Conservation (phyloP, 1,284 basidiomycete species). For the Meripilus lineatus region DNA sequence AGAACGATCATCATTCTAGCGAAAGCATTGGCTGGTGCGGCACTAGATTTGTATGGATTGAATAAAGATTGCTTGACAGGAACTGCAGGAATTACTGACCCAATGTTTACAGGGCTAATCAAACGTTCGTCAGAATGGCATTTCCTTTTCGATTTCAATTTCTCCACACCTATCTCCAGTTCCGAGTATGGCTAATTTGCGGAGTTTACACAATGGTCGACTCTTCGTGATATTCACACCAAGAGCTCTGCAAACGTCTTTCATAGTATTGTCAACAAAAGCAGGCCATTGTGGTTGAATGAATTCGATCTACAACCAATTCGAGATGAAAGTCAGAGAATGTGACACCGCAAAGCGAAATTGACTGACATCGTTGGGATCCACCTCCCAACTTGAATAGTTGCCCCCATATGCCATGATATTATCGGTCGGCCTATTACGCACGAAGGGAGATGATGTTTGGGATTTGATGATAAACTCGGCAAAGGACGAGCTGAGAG, state of each 20-base stretch:
- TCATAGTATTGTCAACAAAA: neutral
- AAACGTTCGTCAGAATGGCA: neutral
- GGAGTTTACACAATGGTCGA: neutral
- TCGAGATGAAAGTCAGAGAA: neutral
- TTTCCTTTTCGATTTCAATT: neutral
- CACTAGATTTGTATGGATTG: neutral
- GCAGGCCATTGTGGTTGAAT: neutral
- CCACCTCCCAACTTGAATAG: neutral
- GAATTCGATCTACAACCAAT: neutral
- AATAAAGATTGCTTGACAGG: neutral
- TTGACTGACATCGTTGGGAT: neutral
- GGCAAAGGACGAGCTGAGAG: constrained; percentile 22
- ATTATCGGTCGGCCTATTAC: neutral
- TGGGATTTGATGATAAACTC: neutral
- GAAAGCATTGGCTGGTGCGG: neutral
- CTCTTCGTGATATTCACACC: neutral
- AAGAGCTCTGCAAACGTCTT: neutral
- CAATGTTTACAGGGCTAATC: neutral
- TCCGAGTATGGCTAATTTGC: neutral
- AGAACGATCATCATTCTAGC: neutral
- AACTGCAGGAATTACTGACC: neutral
- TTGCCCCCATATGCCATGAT: neutral
- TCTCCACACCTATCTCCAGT: neutral
- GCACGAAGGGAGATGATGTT: neutral
- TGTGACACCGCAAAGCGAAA: neutral